phyloP scores from a whole-genome alignment of 495 filamentous ascomycete genomes.

The Xylaria palmicola region DNA sequence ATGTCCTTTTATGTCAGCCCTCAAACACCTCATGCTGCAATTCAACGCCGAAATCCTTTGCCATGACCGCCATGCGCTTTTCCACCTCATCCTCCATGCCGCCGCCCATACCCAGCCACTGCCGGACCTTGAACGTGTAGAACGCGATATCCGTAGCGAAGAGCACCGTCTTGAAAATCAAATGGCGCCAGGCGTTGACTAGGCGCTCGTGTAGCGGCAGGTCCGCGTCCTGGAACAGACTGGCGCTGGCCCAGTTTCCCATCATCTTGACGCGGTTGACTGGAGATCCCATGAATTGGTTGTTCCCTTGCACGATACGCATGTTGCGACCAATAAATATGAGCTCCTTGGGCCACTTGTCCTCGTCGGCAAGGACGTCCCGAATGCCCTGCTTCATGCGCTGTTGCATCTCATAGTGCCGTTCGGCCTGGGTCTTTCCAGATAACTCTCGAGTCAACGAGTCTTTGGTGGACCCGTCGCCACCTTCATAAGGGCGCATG shows the following conservation, averaged over 20 bases:
- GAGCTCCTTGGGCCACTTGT: conserved; percentile 88
- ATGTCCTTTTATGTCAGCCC: conserved; percentile 48
- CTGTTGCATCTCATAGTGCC: conserved; percentile 82
- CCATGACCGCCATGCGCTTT: conserved; percentile 77
- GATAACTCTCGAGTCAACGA: conserved; percentile 52
- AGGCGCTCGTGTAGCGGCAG: conserved; percentile 40
- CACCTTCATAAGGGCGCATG: conserved; percentile 86
- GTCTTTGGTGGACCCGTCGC: conserved; percentile 63
- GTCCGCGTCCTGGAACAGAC: conserved; percentile 63
- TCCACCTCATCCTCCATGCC: conserved; percentile 97
- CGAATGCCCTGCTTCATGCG: conserved; percentile 80
- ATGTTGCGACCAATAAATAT: conserved; percentile 95
- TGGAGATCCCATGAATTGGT: conserved; percentile 78
- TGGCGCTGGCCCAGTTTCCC: conserved; percentile 81
- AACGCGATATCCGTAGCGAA: conserved; percentile 79
- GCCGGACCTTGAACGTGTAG: conserved; percentile 72
- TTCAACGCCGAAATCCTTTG: conserved; percentile 89
- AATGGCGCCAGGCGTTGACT: conserved; percentile 63
- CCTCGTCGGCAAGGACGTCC: conserved; percentile 82
- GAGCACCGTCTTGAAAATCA: conserved; percentile 77
- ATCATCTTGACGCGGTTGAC: conserved; percentile 96
- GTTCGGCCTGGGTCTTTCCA: conserved; percentile 59
- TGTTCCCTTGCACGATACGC: conserved; percentile 75
- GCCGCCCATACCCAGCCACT: conserved; percentile 68
- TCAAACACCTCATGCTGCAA: conserved; percentile 84